phyloP scores from a whole-genome alignment of 345 rosid species.

The Combretum micranthum region DNA sequence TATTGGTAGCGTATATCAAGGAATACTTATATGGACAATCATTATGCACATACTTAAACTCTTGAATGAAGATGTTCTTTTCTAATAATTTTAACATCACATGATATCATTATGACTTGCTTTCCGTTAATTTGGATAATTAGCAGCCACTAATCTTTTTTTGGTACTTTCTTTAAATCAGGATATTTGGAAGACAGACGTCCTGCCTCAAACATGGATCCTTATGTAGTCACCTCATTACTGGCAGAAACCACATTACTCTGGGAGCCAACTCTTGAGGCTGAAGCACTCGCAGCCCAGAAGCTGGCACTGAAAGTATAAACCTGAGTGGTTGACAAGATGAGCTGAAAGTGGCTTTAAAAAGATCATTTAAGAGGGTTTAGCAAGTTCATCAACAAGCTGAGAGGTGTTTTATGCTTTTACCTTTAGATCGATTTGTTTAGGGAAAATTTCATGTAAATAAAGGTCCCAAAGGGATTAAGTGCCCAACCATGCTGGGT shows the following conservation, averaged over 20 bases:
- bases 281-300: constrained; percentile 80
- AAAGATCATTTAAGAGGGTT: constrained; percentile 9
- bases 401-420: constrained; percentile 6
- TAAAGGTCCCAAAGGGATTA: constrained; percentile 18
- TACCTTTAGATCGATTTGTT: constrained; percentile 1
- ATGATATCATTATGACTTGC: too few species aligned
- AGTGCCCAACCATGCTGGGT: too few species aligned
- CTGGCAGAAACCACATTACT: constrained; percentile 72
- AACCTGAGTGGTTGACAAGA: neutral
- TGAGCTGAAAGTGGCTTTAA: constrained; percentile 10
- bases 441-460: constrained; percentile 23
- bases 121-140: too few species aligned
- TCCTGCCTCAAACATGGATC: constrained; percentile 97
- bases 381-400: neutral
- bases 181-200: constrained; percentile 93
- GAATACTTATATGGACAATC: too few species aligned
- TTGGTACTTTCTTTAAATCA: constrained; percentile 9
- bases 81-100: too few species aligned
- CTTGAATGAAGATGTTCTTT: too few species aligned
- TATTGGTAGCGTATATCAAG: too few species aligned
- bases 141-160: neutral
- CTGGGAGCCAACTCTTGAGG: constrained; percentile 80
- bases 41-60: too few species aligned
- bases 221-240: constrained; percentile 67
- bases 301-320: constrained; percentile 67